These are phyloP conservation scores for Fusarium sp. DNA, from an alignment of 2,329 filamentous ascomycete species.

Conservation along the genomic window DNA sequence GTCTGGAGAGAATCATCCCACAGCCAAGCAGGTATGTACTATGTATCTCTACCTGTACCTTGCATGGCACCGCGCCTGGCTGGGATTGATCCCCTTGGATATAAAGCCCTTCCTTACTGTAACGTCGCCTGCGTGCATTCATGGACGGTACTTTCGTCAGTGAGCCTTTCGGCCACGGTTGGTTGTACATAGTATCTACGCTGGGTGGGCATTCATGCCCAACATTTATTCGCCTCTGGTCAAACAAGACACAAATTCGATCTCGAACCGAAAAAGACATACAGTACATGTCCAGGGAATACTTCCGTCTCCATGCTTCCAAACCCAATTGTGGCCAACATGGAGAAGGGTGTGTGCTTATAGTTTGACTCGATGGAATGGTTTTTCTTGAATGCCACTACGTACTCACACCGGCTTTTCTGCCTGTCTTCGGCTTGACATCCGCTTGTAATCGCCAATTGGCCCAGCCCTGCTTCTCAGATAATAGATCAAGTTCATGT, in stretches of 20 bases:
- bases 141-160: constrained; percentile 24
- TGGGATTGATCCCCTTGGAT: constrained; percentile 8
- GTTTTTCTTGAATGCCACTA: neutral
- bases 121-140: constrained; percentile 28
- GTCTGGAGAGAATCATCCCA: constrained; percentile 5
- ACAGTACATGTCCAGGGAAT: neutral
- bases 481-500: neutral
- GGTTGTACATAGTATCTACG: constrained; percentile 3
- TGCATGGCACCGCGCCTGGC: neutral
- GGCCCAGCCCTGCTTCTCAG: neutral
- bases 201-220: constrained; percentile 28
- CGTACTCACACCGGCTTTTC: neutral
- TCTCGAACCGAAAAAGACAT: constrained; percentile 9
- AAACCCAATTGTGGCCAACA: neutral
- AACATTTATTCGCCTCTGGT: constrained; percentile 32
- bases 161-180: constrained; percentile 12
- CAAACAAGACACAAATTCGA: constrained; percentile 1
- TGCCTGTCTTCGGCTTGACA: neutral
- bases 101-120: constrained; percentile 4
- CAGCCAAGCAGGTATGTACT: neutral
- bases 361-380: neutral
- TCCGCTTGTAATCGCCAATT: neutral
- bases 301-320: neutral
- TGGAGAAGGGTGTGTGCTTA: neutral
- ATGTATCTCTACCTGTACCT: constrained; percentile 13